Base-by-base conservation (phyloP, 1,139 yeast genomes). In the Kodamaea fungicola region DNA sequence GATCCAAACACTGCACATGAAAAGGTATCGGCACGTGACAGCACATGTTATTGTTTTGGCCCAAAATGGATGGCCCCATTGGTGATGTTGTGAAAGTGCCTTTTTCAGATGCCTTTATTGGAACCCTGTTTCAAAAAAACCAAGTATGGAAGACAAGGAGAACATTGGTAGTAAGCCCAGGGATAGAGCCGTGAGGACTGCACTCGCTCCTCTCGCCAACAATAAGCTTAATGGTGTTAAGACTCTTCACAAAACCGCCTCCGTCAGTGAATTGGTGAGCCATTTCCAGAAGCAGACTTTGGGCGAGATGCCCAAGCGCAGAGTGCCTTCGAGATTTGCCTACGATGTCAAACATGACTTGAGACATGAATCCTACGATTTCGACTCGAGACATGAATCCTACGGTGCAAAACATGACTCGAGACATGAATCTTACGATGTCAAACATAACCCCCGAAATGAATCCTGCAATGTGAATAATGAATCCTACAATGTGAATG, bases 71-170 rank as follows among this genome's bases (percentile, higher is more conserved):
- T 31, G 13, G 19, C 24, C 21, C n/a, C 12, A 16, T 16, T 12
- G 23, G 24, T 8, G 10, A 16, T 16, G 19, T 16, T 16, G 19
- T 16, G 19, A 16, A 16, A 16, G 19, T 16, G 19, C 19, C 19
- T 4, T 16, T 16, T 16, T 16, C 19, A 16, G 19, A 16, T 16
- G 19, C 19, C 19, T 3, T 16, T 16, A 16, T 16, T 16, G 19
- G 19, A 16, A 16, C 19, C 19, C 19, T 16, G 19, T 16, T 16
- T 16, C 19, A 16, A 16, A 16, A 16, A 16, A 16, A 16, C 19
- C 5, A 16, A 16, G 19, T 6, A 34, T 35, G 28, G 44, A 42
- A 26, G 42, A 44, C 31, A 44, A 44, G 33, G 42, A 44, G 24
- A 22, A 26, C 10, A 16, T 7, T 9, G 8, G 8, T 24, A 9